phyloP scores from a whole-genome alignment of 305 asterid species.

The Fraxinus latifolia region DNA sequence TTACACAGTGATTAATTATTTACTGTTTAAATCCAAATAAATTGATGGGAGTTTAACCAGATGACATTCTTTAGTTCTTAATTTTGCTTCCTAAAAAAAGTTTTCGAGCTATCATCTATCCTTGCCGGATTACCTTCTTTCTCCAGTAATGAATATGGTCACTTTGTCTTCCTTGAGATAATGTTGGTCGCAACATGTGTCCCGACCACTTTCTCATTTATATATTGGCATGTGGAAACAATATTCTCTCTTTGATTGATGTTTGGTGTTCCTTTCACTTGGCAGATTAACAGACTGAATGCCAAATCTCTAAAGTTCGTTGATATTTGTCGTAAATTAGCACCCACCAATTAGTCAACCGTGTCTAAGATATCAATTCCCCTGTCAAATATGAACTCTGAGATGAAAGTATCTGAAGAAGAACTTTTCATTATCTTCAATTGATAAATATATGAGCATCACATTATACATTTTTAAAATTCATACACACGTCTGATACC shows the following conservation, averaged over 20 bases:
- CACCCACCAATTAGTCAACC: neutral
- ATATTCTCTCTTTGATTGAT: neutral
- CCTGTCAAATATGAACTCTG: constrained; percentile 3
- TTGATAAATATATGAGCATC: neutral
- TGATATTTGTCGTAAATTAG: neutral
- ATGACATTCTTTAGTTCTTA: neutral
- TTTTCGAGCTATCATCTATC: neutral
- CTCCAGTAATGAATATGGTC: neutral
- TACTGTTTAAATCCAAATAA: neutral
- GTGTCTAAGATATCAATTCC: neutral
- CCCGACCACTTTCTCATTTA: neutral
- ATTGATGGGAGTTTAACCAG: neutral
- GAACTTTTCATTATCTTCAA: neutral
- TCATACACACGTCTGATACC: neutral
- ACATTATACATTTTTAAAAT: neutral
- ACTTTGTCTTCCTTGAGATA: neutral
- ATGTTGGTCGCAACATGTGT: neutral
- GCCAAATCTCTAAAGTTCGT: neutral
- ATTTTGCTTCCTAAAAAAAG: neutral
- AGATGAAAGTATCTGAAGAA: neutral
- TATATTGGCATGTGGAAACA: neutral
- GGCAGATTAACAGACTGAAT: neutral
- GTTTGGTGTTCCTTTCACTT: neutral
- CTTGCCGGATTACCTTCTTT: neutral
- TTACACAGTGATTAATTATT: neutral